Evolutionary conservation across 2,329 filamentous ascomycete genomes (phyloP), one percentile per base, ranked within the genome.

Genomic region (Epichloe baconii): DNA sequence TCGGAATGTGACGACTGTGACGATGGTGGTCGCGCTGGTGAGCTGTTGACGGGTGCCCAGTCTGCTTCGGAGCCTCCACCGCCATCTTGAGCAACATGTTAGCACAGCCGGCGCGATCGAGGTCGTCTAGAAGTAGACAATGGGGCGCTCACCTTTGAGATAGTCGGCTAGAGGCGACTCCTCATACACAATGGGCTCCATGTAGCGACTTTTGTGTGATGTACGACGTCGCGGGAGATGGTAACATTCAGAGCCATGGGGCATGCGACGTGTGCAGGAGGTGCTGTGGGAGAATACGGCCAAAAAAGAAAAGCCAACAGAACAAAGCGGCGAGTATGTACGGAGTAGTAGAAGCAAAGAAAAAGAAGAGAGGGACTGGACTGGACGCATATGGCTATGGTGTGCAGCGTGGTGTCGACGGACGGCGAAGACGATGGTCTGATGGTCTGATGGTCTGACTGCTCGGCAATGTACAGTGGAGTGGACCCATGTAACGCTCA

Each of bases 141-240:
- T 17, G 14, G n/a, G 23, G 42, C 47, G 51, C 59, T 62, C 69
- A 93, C 90, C 89, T 80, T 90, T 84, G 60, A 96, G 81, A 71
- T 93, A 93, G 63, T 86, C 82, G 65, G 88, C 89, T 70, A 96
- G 77, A 61, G 90, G 90, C 66, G 87, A 86, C 71, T 89, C 83
- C 71, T 93, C 81, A 70, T 86, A 86, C 60, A 95, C 81, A 61
- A 95, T 77, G 63, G 86, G 82, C 78, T 95, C 90, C 90, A 96
- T 67, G 57, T 64, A 60, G 58, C 56, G 59, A 57, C 48, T 38
- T 34, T 31, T 46, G 42, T 48, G 53, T 52, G 35, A 51, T 52
- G 52, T 59, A 49, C 58, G 59, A 61, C 56, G 57, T 50, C 54
- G 56, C 55, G 51, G 59, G 17, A 58, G 56, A 55, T 51, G 55